Evolutionary conservation across 371 early-diverging fungal species (phyloP).

Genomic region (Mortierella sp.): DNA sequence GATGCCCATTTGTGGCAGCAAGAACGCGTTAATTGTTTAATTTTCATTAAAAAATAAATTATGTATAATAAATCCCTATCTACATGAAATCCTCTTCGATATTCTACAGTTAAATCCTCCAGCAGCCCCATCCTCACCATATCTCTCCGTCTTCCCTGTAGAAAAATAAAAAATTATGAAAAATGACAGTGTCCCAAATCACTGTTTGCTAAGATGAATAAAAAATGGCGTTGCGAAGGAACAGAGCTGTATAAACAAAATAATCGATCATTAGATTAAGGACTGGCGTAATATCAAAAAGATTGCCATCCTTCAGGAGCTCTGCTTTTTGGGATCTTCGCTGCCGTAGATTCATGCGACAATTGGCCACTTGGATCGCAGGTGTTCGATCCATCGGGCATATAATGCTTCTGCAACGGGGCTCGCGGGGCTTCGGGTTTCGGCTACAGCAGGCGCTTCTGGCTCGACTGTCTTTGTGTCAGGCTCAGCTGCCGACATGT

Average conservation of each 20-base stretch:
- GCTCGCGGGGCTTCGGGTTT: slow-evolving; percentile 35
- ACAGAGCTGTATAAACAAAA: slow-evolving; percentile 11
- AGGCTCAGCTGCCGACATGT: slow-evolving; percentile 13
- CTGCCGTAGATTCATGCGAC: slow-evolving; percentile 58
- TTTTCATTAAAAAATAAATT: too few species aligned
- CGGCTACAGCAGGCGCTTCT: background rate
- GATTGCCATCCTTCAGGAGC: slow-evolving; percentile 3
- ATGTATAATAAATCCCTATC: background rate
- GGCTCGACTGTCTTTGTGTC: slow-evolving; percentile 12
- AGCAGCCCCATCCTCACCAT: background rate
- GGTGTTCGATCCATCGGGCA: slow-evolving; percentile 59
- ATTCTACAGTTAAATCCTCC: background rate
- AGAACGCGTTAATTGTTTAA: too few species aligned
- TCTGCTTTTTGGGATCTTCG: slow-evolving; percentile 44
- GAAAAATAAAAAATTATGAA: slow-evolving; percentile 1
- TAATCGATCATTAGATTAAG: background rate
- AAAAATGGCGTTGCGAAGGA: slow-evolving; percentile 19
- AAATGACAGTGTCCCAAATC: slow-evolving; percentile 26
- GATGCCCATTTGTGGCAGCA: background rate
- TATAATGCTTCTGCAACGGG: slow-evolving; percentile 58
- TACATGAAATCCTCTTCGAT: background rate
- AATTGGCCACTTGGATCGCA: slow-evolving; percentile 59
- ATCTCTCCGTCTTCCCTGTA: background rate
- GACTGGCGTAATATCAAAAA: background rate
- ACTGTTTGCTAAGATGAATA: background rate